Base-by-base conservation (phyloP, 2,329 filamentous ascomycete genomes). In the Cladophialophora chaetospira region DNA sequence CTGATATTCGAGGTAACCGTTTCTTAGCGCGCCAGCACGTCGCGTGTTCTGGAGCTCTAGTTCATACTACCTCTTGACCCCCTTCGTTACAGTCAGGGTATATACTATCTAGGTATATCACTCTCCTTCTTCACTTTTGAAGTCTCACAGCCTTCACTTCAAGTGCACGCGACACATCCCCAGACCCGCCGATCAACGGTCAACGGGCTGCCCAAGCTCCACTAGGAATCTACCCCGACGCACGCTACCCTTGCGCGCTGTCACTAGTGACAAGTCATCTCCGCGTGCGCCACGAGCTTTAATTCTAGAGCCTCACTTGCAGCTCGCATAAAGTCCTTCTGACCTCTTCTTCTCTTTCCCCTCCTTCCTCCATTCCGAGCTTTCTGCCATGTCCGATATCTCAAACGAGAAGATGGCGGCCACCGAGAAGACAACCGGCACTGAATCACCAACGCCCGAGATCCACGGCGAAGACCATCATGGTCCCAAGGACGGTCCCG, bases 401-500 rank as follows among this genome's bases (percentile, higher is more conserved):
- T 51, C 43, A 17, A 51, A 59, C 45, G 64, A 66, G 42, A 66
- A 65, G 55, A 61, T 61, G 52, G 58, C 52, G 5, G 31, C 58
- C 26, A 57, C 53, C 21, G 53, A 53, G 19, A 58, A 53, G 36
- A 53, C 51, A 19, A 47, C 51, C 6, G 50, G 53, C 38, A 50
- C 55, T 19, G 60, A 63, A 4, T 59, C 57, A 13, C 58, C 58
- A 35, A 49, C 57, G 13, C 52, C 52, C 25, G 58, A 57, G 42
- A 52, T 53, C 46, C 44, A 45, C 15, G 28, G 31, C n/a, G 52
- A 57, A 43, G 49, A 50, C 17, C 33, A 53, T 13, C 44, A 50
- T 45, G n/a, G n/a, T n/a, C 57, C 65, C 17, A 23, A 43, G 19
- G 74, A 73, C 2, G 72, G 70, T 45, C 48, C 48, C 15, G 63